Conservation (phyloP, 306 rosid genomes). For the Corylus heterophylla region DNA sequence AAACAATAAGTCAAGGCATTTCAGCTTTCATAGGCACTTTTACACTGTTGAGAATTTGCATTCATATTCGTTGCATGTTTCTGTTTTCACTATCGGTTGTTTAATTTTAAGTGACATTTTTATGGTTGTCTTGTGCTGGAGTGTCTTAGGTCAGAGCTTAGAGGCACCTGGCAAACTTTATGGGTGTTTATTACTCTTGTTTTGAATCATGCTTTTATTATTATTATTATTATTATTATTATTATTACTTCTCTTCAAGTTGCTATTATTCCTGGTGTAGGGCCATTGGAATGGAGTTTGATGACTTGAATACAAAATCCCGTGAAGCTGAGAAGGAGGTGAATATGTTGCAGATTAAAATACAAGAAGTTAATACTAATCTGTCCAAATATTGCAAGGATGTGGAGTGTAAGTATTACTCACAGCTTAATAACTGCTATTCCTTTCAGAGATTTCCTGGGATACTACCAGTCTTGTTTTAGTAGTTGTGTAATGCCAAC, state of each 20-base stretch:
- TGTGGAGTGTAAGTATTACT: constrained; percentile 70
- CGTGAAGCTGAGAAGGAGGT: constrained; percentile 88
- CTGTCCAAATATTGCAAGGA: constrained; percentile 70
- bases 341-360: constrained; percentile 71
- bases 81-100: neutral
- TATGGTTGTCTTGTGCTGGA: neutral
- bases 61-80: neutral
- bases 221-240: neutral
- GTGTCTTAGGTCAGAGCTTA: neutral
- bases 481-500: constrained; percentile 12
- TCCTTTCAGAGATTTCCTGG: constrained; percentile 6
- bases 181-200: neutral
- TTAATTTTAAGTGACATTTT: neutral
- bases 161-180: neutral
- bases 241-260: constrained; percentile 12
- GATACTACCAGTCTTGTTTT: constrained; percentile 13
- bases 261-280: constrained; percentile 40
- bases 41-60: neutral
- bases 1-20: neutral
- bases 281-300: constrained; percentile 62
- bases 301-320: constrained; percentile 64
- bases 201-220: neutral
- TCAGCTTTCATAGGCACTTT: neutral
- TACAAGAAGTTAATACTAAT: constrained; percentile 62
- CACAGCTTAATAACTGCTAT: constrained; percentile 15